Evolutionary conservation across 208 protist genomes (phyloP), one percentile per base, ranked within the genome.

Genomic region (Trypanosoma theileri): DNA sequence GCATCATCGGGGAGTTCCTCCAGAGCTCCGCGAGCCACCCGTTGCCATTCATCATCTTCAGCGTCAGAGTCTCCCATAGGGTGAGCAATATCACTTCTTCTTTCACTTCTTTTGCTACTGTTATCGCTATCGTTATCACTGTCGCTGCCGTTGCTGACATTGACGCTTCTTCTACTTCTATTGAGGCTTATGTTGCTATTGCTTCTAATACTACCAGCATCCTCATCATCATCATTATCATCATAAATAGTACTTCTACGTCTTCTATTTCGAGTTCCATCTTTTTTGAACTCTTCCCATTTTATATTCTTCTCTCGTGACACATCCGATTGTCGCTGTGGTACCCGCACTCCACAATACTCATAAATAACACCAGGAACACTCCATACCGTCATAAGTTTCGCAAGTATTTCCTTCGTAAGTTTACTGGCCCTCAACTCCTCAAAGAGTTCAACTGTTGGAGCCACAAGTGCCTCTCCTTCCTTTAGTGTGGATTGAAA

Each of bases 361-460:
- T 83, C 73, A 65, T 96, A 96, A 48, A 96, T 77, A 8, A 79
- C 67, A 12, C 88, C 88, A 4, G 91, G 91, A 11, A 93, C 84
- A 42, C 78, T 67, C 57, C 89, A 70, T 0, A 96, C 82, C 24
- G 69, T 84, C 60, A 87, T 85, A 45, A 94, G 72, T 69, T 93
- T 94, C 44, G 80, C 80, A 21, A 96, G 77, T 55, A 82, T 81
- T 24, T 91, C 86, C 51, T 86, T 77, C 50, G 68, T 88, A 56
- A 80, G 58, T 9, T 78, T 65, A 26, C 73, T 82, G 9, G 67
- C 69, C 50, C 84, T 76, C 59, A 92, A 66, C 7, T 84, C 75
- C 0, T 80, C 53, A 66, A 88, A 88, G 2, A 80, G 73, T n/a
- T 85, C 75, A 19, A 87, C 73, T 31, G 83, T 86, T 16, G 88